Conservation (phyloP, 164 flowering plant genomes). For the Magnolia kwangsiensis region DNA sequence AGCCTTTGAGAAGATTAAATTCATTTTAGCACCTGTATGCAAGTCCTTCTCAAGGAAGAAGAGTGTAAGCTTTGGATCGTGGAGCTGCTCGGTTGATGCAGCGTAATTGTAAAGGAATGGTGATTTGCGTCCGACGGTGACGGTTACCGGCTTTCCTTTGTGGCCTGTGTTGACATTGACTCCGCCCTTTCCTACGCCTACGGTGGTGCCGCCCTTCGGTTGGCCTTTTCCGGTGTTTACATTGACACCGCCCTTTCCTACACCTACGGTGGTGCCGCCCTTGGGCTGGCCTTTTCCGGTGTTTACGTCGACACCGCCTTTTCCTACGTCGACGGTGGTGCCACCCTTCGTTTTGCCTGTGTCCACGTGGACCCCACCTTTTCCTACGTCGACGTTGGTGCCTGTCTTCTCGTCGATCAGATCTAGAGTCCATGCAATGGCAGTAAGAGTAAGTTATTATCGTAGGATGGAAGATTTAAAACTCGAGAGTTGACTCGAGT, state of each 20-base stretch:
- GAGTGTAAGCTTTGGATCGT: conserved; percentile 20
- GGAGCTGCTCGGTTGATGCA: conserved; percentile 24
- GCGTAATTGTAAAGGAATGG: conserved; percentile 14
- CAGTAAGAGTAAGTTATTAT: no score
- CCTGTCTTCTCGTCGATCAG: conserved; percentile 11
- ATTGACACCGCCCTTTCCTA: conserved; percentile 15
- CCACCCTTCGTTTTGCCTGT: conserved; percentile 5
- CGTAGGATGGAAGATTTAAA: no score
- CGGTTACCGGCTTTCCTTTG: conserved; percentile 12
- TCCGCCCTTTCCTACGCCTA: conserved; percentile 21
- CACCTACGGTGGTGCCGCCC: conserved; percentile 10
- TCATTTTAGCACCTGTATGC: conserved; percentile 12
- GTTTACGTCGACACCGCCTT: conserved; percentile 7
- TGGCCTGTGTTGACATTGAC: conserved; percentile 18
- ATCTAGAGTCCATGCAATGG: no score
- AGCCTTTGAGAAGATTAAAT: conserved; percentile 18
- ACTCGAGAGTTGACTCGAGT: no score
- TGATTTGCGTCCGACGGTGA: neutral
- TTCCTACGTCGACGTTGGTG: neutral
- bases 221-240: conserved; percentile 12
- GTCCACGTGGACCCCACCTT: conserved; percentile 5
- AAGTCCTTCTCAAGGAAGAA: conserved; percentile 30
- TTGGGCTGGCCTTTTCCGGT: conserved; percentile 9
- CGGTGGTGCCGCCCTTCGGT: conserved; percentile 7
- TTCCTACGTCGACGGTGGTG: conserved; percentile 7